Evolutionary conservation across 805 yeast genomes (phyloP), one percentile per base, ranked within the genome.

Genomic region (Wickerhamomyces chaumierensis): DNA sequence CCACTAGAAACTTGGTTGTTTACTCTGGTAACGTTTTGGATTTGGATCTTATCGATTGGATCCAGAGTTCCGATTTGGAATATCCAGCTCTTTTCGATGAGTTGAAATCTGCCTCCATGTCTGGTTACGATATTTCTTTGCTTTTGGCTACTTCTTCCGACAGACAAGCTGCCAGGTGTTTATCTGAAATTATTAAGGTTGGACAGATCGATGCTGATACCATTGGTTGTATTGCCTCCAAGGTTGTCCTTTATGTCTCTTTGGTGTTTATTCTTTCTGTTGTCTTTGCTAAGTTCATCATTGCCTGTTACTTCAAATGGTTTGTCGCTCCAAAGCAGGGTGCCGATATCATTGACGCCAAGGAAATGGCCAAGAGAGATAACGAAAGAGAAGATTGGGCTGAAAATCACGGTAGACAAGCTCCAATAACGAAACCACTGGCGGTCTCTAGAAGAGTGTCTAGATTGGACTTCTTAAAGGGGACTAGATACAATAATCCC

Each of bases 231-330:
- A 78, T 92, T 53, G 94, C 95, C 0, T 86, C 96, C 0, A 65
- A 77, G 39, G 77, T 88, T 31, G 96, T 92, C 1, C 69, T 92
- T 43, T 75, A 76, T 49, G 71, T 81, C 6, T 83, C 96, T 1
- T 69, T 92, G 51, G 79, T 82, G 9, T 86, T 92, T 55, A 88
- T 92, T 50, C 66, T 92, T 41, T 71, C 94, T 2, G 74, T 92
- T 39, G 94, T 87, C 18, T 53, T 78, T 38, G 67, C 68, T 33
- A 88, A 88, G 61, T 92, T 92, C 51, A 40, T 81, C 13, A 66
- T 90, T 57, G 96, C 98, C 0, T 79, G 90, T 54, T 85, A 87
- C 56, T 92, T 81, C 68, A 78, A 81, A 49, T 90, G 96, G 95
- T 60, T 75, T 41, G 61, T 90, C 16, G 70, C 95, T 9, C 73